A percentile compares a stretch with the other conserved stretches of the same genome.
Evolutionary conservation across 2,329 filamentous ascomycete genomes (phyloP).

Genomic region (Aspergillus amoenus): DNA sequence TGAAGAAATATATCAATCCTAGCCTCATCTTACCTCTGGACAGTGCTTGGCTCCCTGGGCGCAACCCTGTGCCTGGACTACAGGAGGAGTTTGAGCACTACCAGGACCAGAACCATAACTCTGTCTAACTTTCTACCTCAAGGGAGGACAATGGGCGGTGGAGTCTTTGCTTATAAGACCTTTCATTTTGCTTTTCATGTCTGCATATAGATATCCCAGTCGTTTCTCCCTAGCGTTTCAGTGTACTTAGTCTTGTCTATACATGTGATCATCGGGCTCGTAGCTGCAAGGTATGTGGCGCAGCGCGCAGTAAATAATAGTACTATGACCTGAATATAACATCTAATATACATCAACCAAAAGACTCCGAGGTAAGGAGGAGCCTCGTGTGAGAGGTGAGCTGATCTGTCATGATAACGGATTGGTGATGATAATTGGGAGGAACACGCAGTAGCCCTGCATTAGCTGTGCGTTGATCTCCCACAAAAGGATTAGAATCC

Average conservation of each 20-base stretch:
- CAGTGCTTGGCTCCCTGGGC: slow-evolving; percentile 44
- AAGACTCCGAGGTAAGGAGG: too few relatives aligned
- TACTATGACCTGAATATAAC: background rate
- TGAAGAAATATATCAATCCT: slow-evolving; percentile 50
- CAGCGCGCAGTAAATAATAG: background rate
- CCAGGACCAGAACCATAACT: slow-evolving; percentile 15
- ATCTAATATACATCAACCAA: background rate
- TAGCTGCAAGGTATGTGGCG: too few relatives aligned
- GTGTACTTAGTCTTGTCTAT: background rate
- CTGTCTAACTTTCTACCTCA: slow-evolving; percentile 3
- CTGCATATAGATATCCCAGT: slow-evolving; percentile 9
- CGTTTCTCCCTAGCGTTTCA: background rate
- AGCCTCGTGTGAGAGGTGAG: background rate
- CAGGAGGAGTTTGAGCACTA: slow-evolving; percentile 17
- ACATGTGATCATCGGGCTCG: background rate
- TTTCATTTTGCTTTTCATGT: background rate
- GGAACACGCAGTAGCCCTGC: slow-evolving; percentile 6
- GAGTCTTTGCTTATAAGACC: slow-evolving; percentile 3
- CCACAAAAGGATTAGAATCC: background rate
- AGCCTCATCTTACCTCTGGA: slow-evolving; percentile 46
- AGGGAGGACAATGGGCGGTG: background rate
- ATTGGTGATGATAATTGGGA: background rate
- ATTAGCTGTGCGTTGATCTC: slow-evolving; percentile 5
- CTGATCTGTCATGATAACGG: background rate
- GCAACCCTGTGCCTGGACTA: slow-evolving; percentile 19